Evolutionary conservation across 441 rosid genomes (phyloP).

Genomic region (Gossypium lobatum): DNA sequence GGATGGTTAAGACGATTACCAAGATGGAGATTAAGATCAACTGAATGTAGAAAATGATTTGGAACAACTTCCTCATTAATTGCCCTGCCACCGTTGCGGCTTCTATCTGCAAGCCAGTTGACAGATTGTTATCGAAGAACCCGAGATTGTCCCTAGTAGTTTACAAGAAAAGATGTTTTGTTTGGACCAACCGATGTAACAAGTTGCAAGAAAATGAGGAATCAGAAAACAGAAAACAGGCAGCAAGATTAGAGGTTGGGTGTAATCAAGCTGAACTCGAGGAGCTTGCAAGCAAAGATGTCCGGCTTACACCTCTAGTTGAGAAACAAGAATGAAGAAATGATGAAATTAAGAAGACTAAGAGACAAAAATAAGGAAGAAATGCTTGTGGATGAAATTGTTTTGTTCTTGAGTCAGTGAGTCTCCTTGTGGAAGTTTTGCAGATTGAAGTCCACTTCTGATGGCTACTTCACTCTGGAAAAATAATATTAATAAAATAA

Average conservation of each 20-base stretch:
- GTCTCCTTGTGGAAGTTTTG: conserved; percentile 24
- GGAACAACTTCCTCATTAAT: conserved; percentile 42
- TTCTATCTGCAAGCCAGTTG: background rate
- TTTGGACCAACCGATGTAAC: background rate
- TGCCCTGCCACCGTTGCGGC: conserved; percentile 31
- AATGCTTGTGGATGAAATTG: conserved; percentile 19
- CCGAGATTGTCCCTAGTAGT: too few relatives aligned
- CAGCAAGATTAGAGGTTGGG: background rate
- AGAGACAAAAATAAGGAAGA: conserved; percentile 7
- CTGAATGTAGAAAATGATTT: conserved; percentile 51
- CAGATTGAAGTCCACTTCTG: conserved; percentile 18
- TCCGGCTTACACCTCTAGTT: too few relatives aligned
- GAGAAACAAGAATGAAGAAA: background rate
- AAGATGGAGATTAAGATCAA: conserved; percentile 39
- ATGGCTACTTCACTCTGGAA: background rate
- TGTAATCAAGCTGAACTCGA: too few relatives aligned
- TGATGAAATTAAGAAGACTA: background rate
- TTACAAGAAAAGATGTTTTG: too few relatives aligned
- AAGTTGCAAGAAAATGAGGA: background rate
- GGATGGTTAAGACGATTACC: conserved; percentile 44
- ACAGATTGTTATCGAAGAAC: too few relatives aligned
- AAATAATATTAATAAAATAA: background rate
- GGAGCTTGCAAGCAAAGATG: too few relatives aligned
- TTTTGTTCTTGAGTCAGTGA: conserved; percentile 20
- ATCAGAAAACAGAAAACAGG: background rate